Conservation (phyloP, 345 rosid genomes). For the Viola odorata region DNA sequence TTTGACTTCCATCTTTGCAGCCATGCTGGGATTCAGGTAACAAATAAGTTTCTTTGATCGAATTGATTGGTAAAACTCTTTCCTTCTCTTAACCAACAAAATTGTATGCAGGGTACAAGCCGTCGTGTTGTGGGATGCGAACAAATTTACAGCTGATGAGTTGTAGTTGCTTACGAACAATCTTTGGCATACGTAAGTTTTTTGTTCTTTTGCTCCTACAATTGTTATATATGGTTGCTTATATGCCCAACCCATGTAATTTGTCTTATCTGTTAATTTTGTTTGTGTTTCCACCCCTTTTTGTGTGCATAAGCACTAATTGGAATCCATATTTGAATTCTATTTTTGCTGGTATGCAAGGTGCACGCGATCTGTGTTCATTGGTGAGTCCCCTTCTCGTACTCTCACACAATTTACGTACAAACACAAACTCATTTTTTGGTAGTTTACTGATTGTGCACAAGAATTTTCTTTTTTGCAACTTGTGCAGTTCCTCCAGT, state of each 20-base stretch:
- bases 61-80: not conserved
- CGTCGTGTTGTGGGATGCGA: conserved; percentile 99
- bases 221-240: not conserved
- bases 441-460: not conserved
- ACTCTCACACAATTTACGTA: not conserved
- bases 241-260: not conserved
- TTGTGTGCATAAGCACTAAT: no score
- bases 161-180: conserved; percentile 87
- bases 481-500: no score
- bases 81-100: no score
- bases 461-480: no score
- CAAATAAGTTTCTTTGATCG: not conserved
- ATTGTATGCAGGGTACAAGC: conserved; percentile 55
- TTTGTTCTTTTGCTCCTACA: not conserved
- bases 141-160: conserved; percentile 90
- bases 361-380: conserved; percentile 93
- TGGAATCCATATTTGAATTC: no score
- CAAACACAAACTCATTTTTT: no score
- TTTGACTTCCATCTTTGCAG: conserved; percentile 96
- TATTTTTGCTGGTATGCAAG: conserved; percentile 87
- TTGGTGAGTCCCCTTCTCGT: conserved; percentile 44
- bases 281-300: no score
- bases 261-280: no score
- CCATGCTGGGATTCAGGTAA: conserved; percentile 97
- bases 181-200: conserved; percentile 83